Evolutionary conservation across 495 filamentous ascomycete genomes (phyloP).

Genomic region (Daldinia bambusicola): DNA sequence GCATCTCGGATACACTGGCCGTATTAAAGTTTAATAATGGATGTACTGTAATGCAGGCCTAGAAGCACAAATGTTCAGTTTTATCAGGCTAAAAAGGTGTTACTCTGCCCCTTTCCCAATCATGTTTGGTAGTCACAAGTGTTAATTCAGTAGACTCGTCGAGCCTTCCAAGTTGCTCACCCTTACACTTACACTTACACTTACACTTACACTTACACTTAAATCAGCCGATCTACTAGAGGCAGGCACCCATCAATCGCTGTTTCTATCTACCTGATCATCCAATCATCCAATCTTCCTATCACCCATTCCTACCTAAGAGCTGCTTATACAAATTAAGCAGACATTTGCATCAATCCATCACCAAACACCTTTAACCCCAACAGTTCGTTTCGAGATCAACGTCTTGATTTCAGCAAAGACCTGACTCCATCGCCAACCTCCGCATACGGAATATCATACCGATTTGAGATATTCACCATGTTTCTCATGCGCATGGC

Average conservation of each 20-base stretch:
- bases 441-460: constrained; percentile 1
- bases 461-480: constrained; percentile 1
- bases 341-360: neutral
- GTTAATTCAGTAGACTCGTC: neutral
- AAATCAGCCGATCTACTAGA: neutral
- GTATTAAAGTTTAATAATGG: neutral
- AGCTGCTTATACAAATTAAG: neutral
- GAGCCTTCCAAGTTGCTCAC: neutral
- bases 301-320: too few species aligned
- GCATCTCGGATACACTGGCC: neutral
- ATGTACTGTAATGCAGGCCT: neutral
- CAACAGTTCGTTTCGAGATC: neutral
- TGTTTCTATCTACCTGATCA: constrained; percentile 2
- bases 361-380: neutral
- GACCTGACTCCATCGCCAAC: neutral
- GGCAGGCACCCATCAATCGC: neutral
- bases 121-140: neutral
- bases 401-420: neutral
- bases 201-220: neutral
- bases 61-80: neutral
- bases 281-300: neutral
- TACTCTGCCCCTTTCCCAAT: constrained; percentile 1
- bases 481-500: constrained; percentile 26
- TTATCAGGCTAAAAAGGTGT: neutral
- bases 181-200: neutral